A percentile compares a stretch with the other conserved stretches of the same genome.
Evolutionary conservation across 2,329 filamentous ascomycete species (phyloP).

Genomic region (Alternaria brassicae): DNA sequence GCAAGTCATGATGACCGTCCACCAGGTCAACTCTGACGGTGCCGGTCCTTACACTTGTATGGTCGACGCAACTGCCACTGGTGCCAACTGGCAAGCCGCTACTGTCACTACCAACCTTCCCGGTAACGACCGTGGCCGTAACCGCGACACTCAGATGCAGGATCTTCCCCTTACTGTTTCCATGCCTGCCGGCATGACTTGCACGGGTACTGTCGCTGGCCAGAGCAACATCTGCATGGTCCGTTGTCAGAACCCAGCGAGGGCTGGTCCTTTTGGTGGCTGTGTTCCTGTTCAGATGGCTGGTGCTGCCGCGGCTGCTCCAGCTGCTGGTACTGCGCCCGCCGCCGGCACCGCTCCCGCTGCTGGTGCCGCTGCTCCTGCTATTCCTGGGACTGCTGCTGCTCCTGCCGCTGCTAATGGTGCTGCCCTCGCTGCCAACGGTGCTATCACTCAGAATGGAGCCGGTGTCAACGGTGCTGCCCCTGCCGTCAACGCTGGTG

Average conservation of each 20-base stretch:
- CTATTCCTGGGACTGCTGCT: slow-evolving; percentile 6
- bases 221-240: slow-evolving; percentile 68
- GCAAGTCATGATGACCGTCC: slow-evolving; percentile 63
- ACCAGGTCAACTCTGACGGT: slow-evolving; percentile 72
- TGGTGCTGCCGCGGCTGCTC: slow-evolving; percentile 22
- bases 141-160: slow-evolving; percentile 39
- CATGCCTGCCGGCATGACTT: slow-evolving; percentile 63
- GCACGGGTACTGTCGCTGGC: slow-evolving; percentile 67
- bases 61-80: slow-evolving; percentile 68
- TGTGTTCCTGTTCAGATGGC: slow-evolving; percentile 64
- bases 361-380: slow-evolving; percentile 6
- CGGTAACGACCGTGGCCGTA: slow-evolving; percentile 59
- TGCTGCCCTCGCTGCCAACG: background rate
- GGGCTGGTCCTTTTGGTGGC: slow-evolving; percentile 68
- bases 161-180: slow-evolving; percentile 62
- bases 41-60: slow-evolving; percentile 71
- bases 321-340: slow-evolving; percentile 12
- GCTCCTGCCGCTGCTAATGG: slow-evolving; percentile 9
- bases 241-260: slow-evolving; percentile 66
- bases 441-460: no score
- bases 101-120: slow-evolving; percentile 63
- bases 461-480: background rate
- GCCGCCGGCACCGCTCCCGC: slow-evolving; percentile 6
- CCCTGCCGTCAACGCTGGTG: slow-evolving; percentile 1
- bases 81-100: slow-evolving; percentile 60